Evolutionary conservation across 1,284 basidiomycete species (phyloP).

Genomic region (Wolfiporia cocos): DNA sequence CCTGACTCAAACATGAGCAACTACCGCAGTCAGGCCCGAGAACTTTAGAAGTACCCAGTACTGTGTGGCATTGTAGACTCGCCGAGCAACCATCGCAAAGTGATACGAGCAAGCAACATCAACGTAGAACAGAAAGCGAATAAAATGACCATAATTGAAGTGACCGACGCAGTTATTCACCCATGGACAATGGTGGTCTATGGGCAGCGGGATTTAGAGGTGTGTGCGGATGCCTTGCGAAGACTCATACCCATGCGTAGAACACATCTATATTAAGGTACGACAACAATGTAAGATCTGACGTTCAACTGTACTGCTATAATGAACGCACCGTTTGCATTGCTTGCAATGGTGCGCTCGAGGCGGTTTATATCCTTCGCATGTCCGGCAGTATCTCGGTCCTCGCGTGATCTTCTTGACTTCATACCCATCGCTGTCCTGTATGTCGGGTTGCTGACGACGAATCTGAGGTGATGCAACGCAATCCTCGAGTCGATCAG

Average conservation of each 20-base stretch:
- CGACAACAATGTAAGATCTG: not conserved
- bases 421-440: conserved; percentile 67
- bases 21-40: too few relatives aligned
- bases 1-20: conserved; percentile 36
- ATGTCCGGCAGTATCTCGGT: conserved; percentile 82
- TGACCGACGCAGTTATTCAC: conserved; percentile 89
- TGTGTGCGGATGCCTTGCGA: too few relatives aligned
- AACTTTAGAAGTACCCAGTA: conserved; percentile 40
- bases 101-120: conserved; percentile 87
- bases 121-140: conserved; percentile 90
- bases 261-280: conserved; percentile 59
- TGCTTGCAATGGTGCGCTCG: conserved; percentile 85
- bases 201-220: too few relatives aligned
- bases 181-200: conserved; percentile 92
- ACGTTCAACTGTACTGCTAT: not conserved
- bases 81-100: conserved; percentile 65
- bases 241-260: conserved; percentile 78
- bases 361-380: conserved; percentile 67
- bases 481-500: conserved; percentile 3
- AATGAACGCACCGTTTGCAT: conserved; percentile 61
- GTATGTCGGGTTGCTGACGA: conserved; percentile 68
- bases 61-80: conserved; percentile 49
- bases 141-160: conserved; percentile 85
- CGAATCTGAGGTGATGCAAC: conserved; percentile 2
- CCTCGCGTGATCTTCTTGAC: conserved; percentile 80